A percentile compares a stretch with the other conserved stretches of the same genome.
These are phyloP conservation scores for Schizophyllum amplum DNA, from an alignment of 1,284 basidiomycete genomes.

Conservation along the genomic window DNA sequence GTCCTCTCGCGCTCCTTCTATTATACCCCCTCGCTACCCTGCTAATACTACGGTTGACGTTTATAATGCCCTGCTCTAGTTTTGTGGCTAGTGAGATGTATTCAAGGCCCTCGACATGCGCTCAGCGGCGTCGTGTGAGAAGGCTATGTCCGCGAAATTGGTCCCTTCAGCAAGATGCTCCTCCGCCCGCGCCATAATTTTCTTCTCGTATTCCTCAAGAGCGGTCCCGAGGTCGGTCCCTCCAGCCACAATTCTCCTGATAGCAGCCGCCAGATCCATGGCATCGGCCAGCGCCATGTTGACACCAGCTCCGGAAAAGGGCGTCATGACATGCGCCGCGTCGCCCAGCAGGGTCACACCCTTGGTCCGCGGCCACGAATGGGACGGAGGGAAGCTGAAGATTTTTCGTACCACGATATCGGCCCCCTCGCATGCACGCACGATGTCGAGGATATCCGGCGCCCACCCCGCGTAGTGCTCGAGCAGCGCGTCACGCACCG, in stretches of 20 bases:
- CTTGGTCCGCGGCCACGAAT: conserved; percentile 1
- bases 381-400: conserved; percentile 11
- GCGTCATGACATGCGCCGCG: conserved; percentile 35
- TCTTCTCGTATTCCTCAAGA: conserved; percentile 9
- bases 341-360: conserved; percentile 26
- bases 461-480: conserved; percentile 20
- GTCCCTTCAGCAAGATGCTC: conserved; percentile 5
- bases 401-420: conserved; percentile 13
- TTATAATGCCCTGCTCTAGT: conserved; percentile 3
- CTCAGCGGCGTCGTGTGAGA: conserved; percentile 6
- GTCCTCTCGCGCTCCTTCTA: neutral
- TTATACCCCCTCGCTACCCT: no score
- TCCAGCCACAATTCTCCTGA: neutral
- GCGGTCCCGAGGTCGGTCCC: neutral
- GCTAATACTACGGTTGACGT: neutral
- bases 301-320: conserved; percentile 33
- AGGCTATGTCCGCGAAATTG: conserved; percentile 5
- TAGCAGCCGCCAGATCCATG: conserved; percentile 5
- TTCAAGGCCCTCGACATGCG: no score
- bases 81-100: no score
- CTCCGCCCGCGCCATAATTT: conserved; percentile 8
- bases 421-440: conserved; percentile 14
- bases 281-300: conserved; percentile 19
- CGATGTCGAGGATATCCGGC: conserved; percentile 13
- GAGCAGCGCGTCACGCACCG: conserved; percentile 6